Conservation (phyloP, 192 early-diverging fungal genomes). For the Gigaspora rosea region DNA sequence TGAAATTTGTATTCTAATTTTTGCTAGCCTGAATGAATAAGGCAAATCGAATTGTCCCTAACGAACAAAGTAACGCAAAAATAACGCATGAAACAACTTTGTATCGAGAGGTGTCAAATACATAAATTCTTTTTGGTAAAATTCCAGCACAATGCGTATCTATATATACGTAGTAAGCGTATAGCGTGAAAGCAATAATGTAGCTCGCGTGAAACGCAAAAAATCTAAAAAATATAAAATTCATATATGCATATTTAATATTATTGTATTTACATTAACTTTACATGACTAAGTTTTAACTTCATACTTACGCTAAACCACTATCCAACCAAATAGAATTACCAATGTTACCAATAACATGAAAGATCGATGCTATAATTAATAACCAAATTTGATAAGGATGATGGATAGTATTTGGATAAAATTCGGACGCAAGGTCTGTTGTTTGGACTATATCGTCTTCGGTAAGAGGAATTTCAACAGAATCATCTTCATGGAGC, state of each 20-base stretch:
- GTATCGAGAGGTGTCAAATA: slow-evolving; percentile 38
- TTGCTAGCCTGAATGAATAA: slow-evolving; percentile 27
- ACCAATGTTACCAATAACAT: slow-evolving; percentile 47
- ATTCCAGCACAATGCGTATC: slow-evolving; percentile 38
- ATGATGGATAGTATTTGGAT: slow-evolving; percentile 21
- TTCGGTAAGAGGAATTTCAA: slow-evolving; percentile 25
- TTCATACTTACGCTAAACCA: slow-evolving; percentile 33
- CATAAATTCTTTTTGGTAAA: slow-evolving; percentile 41
- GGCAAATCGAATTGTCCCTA: slow-evolving; percentile 36
- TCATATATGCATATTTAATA: not conserved
- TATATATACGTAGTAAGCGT: slow-evolving; percentile 44
- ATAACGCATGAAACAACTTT: slow-evolving; percentile 31
- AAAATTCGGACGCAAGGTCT: not conserved
- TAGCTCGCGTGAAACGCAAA: slow-evolving; percentile 40
- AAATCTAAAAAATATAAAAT: not conserved
- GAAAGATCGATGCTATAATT: slow-evolving; percentile 37
- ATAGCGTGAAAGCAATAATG: slow-evolving; percentile 36
- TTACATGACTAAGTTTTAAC: not conserved
- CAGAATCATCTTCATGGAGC: slow-evolving; percentile 23
- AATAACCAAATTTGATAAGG: slow-evolving; percentile 40
- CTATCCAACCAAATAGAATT: slow-evolving; percentile 41
- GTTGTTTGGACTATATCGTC: not conserved
- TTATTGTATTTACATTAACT: not conserved
- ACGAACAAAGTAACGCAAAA: slow-evolving; percentile 32
- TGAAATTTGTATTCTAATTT: too few species aligned